Conservation (phyloP, 1,139 yeast species). For the Cylindricascospora bacillispora region DNA sequence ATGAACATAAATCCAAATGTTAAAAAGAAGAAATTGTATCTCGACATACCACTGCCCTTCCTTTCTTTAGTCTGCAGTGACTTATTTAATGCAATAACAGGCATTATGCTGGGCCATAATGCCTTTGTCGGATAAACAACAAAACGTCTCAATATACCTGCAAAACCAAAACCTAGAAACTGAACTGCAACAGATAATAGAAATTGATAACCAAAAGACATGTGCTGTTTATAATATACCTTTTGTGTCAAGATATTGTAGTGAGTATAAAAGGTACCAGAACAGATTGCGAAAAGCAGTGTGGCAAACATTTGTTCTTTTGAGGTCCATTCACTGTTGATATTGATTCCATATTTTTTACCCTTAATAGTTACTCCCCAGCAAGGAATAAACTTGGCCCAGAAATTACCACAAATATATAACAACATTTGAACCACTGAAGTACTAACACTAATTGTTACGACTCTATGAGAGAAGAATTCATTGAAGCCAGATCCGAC, state of each 20-base stretch:
- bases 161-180: conserved; percentile 50
- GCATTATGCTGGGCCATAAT: conserved; percentile 46
- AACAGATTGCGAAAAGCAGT: conserved; percentile 32
- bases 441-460: conserved; percentile 34
- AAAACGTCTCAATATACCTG: conserved; percentile 46
- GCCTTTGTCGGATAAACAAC: conserved; percentile 44
- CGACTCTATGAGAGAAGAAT: conserved; percentile 45
- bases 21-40: conserved; percentile 35
- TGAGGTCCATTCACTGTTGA: conserved; percentile 49
- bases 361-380: conserved; percentile 34
- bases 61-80: conserved; percentile 37
- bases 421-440: conserved; percentile 44
- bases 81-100: conserved; percentile 42
- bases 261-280: conserved; percentile 32
- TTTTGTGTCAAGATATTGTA: conserved; percentile 37
- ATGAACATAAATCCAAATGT: conserved; percentile 30
- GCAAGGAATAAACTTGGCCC: conserved; percentile 34
- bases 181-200: conserved; percentile 41
- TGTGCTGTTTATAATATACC: conserved; percentile 31
- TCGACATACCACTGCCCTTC: conserved; percentile 35
- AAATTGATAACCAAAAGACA: conserved; percentile 38
- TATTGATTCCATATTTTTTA: conserved; percentile 31
- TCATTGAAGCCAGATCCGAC: conserved; percentile 46
- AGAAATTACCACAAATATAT: conserved; percentile 41
- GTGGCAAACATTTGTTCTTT: conserved; percentile 62